These are phyloP conservation scores for Kazachstania kunashirensis DNA, from an alignment of 805 yeast genomes.

Conservation along the genomic window DNA sequence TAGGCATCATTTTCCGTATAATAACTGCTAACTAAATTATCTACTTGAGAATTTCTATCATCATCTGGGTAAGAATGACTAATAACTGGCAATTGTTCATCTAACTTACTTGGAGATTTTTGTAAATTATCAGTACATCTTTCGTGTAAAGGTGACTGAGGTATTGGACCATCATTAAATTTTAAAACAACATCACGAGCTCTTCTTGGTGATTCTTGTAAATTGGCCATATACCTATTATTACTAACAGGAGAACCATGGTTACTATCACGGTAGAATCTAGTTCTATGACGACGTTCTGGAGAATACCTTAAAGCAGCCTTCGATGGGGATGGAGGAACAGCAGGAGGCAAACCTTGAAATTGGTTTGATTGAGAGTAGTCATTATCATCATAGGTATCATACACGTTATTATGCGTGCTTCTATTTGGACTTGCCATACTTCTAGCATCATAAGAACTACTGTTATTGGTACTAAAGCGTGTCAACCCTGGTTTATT, in stretches of 20 bases:
- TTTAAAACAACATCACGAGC: conserved; percentile 42
- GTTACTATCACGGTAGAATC: conserved; percentile 26
- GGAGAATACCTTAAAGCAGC: conserved; percentile 33
- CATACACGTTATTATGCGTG: conserved; percentile 1
- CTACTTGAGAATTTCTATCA: conserved; percentile 8
- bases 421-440: conserved; percentile 1
- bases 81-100: conserved; percentile 5
- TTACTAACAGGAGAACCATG: conserved; percentile 37
- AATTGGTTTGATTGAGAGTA: conserved; percentile 22
- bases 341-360: conserved; percentile 27
- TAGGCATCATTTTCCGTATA: conserved; percentile 11
- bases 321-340: conserved; percentile 33
- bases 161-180: conserved; percentile 26
- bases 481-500: conserved; percentile 21
- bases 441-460: conserved; percentile 4
- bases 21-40: conserved; percentile 11
- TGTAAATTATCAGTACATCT: conserved; percentile 7
- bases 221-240: conserved; percentile 52
- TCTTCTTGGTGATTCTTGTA: conserved; percentile 64
- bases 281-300: conserved; percentile 30
- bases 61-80: conserved; percentile 16
- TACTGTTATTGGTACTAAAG: conserved; percentile 22
- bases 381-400: conserved; percentile 12
- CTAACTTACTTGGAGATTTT: conserved; percentile 7
- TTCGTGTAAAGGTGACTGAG: conserved; percentile 2